Base-by-base conservation (phyloP, 176 grass and related monocot species). In the Phyllostachys edulis region DNA sequence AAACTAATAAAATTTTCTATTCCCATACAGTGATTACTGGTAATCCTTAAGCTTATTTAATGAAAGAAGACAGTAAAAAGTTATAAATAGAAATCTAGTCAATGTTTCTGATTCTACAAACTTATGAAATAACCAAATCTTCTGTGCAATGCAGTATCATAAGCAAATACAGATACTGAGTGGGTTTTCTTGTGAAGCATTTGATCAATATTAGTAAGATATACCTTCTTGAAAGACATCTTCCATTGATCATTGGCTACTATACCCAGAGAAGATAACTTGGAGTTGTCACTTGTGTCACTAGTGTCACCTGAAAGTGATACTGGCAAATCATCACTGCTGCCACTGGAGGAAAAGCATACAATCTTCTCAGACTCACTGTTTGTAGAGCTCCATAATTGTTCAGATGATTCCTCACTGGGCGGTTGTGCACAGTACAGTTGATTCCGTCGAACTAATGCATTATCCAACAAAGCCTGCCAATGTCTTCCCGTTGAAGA, bases 171-270 rank as follows among this genome's bases (percentile, higher is more conserved):
- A 8, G 32, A 67, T 20, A 49, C 44, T 32, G 2, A 21, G n/a
- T 45, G 23, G 0, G 1, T 49, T 51, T 67, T 15, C 10, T 11
- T n/a, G 4, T 52, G 24, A 41, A 77, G 10, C 37, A 84, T n/a
- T 26, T 40, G 4, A 32, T 84, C 11, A 36, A 27, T 41, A 75
- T 42, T 20, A 61, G 3, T 10, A 67, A 57, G 47, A 21, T 39
- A 36, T 90, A 90, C 89, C 89, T 87, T 87, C 52, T 80, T 67
- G 63, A 80, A 87, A 67, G 80, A 55, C 51, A 69, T 76, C 62
- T 61, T 87, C 89, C 85, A 84, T 29, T 69, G 62, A 45, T 90
- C 69, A 36, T 63, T 76, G 13, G 34, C 17, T 67, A 63, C 20
- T 27, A 34, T 29, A 68, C 80, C 69, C 75, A 80, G 34, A 76